Percentiles rank a stretch among this genome's conserved stretches.
phyloP scores from a whole-genome alignment of 2,329 filamentous ascomycete species.

The Cladosporium sp. region DNA sequence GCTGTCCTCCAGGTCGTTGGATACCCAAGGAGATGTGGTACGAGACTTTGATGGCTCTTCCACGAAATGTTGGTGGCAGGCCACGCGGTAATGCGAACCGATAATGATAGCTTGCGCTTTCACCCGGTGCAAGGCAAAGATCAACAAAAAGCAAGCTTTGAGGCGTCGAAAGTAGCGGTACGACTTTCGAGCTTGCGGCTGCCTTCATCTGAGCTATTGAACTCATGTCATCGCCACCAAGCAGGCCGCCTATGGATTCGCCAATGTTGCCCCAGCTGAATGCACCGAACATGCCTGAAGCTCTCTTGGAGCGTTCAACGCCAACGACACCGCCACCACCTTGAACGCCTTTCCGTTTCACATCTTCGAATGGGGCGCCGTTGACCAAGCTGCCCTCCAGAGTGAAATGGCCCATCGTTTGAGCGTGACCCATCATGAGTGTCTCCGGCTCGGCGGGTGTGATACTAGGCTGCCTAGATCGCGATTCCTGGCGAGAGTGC shows the following conservation, averaged over 20 bases:
- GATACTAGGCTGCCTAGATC: constrained; percentile 31
- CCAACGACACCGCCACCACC: constrained; percentile 78
- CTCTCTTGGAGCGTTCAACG: constrained; percentile 67
- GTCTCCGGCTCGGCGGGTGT: constrained; percentile 61
- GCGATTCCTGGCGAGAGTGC: constrained; percentile 41
- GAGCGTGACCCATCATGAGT: constrained; percentile 96
- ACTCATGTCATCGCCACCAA: constrained; percentile 83
- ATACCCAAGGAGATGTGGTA: constrained; percentile 91
- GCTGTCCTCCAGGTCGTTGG: constrained; percentile 74
- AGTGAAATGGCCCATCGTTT: constrained; percentile 86
- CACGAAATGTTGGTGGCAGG: constrained; percentile 84
- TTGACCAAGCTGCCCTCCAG: constrained; percentile 89
- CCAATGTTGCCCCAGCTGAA: constrained; percentile 87
- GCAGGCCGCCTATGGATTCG: constrained; percentile 78
- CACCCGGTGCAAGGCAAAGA: constrained; percentile 76
- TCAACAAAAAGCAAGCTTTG: constrained; percentile 97
- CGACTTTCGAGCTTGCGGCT: constrained; percentile 75
- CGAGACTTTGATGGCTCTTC: constrained; percentile 87
- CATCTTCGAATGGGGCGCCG: constrained; percentile 84
- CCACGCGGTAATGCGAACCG: constrained; percentile 80
- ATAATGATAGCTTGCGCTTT: constrained; percentile 84
- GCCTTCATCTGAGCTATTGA: constrained; percentile 95
- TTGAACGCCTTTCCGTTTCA: constrained; percentile 90
- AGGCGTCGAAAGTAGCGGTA: constrained; percentile 88
- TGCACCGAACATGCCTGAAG: constrained; percentile 73